Evolutionary conservation across 306 rosid species (phyloP), one percentile per base, ranked within the genome.

Genomic region (Chamaecrista fasciculata): DNA sequence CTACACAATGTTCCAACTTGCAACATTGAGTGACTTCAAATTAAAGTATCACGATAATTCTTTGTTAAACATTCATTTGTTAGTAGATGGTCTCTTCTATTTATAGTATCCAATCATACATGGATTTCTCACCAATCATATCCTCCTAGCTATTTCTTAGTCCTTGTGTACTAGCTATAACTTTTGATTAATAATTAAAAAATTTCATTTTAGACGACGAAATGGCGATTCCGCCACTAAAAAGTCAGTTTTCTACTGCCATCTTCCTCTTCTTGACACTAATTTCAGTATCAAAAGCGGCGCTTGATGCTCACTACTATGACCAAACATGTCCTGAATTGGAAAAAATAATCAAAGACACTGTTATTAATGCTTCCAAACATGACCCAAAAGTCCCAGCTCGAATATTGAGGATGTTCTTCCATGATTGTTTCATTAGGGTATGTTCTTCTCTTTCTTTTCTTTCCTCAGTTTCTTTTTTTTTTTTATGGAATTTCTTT

Each of bases 341-440:
- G 58, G 92, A 92, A 68, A 79, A 79, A 28, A 77, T 91, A 63
- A 76, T 92, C 40, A 74, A 83, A 2, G 86, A 82, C 43, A 73
- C 92, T 0, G 85, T 87, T 69, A 78, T 76, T 11, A 69, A 70
- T 16, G 95, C 92, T 78, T 80, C 95, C 26, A 72, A 51, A 37
- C 68, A 80, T 61, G 95, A 92, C 18, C 85, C 92, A 2, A 89
- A 82, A 82, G 91, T 89, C 34, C 96, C 95, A 6, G 81, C 97
- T 53, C 89, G 89, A 18, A 78, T 87, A 76, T 79, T 89, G 49
- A 80, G 96, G 73, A 86, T 92, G 92, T 87, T 87, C 84, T 89
- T 92, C 79, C 96, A 85, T 56, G 97, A 89, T 53, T 89, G 92
- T 84, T 89, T 87, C 84, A 71, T 89, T 78, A 87, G 92, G 95